Evolutionary conservation across 1,139 yeast species (phyloP).

Genomic region (Spencermartinsiella ligniputridi): DNA sequence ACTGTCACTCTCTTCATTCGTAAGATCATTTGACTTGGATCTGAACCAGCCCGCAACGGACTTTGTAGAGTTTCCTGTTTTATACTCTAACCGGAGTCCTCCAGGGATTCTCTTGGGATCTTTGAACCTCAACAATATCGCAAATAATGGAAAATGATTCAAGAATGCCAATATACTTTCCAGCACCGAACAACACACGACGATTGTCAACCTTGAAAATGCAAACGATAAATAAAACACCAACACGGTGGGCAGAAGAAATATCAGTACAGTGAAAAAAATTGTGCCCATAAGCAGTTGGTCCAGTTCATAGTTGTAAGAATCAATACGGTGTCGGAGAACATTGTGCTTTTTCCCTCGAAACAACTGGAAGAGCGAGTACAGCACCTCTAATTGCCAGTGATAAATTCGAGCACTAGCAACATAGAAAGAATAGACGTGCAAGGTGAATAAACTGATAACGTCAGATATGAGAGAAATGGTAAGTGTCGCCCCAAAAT

Average conservation of each 20-base stretch:
- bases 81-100: constrained; percentile 53
- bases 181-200: constrained; percentile 48
- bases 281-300: constrained; percentile 86
- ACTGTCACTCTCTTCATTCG: constrained; percentile 24
- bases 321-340: constrained; percentile 79
- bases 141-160: constrained; percentile 85
- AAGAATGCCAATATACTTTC: constrained; percentile 62
- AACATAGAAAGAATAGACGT: constrained; percentile 69
- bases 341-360: constrained; percentile 87
- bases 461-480: constrained; percentile 65
- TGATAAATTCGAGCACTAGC: constrained; percentile 75
- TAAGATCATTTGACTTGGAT: constrained; percentile 5
- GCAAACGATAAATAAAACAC: constrained; percentile 82
- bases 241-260: constrained; percentile 79
- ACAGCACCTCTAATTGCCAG: constrained; percentile 65
- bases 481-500: constrained; percentile 60
- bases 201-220: constrained; percentile 47
- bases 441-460: constrained; percentile 59
- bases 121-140: constrained; percentile 69
- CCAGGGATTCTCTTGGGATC: constrained; percentile 89
- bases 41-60: constrained; percentile 16
- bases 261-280: constrained; percentile 71
- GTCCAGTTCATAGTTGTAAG: constrained; percentile 77
- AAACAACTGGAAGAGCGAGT: constrained; percentile 76
- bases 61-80: neutral